Evolutionary conservation across 306 rosid genomes (phyloP), one percentile per base, ranked within the genome.

Genomic region (apple (Malus domestica)): DNA sequence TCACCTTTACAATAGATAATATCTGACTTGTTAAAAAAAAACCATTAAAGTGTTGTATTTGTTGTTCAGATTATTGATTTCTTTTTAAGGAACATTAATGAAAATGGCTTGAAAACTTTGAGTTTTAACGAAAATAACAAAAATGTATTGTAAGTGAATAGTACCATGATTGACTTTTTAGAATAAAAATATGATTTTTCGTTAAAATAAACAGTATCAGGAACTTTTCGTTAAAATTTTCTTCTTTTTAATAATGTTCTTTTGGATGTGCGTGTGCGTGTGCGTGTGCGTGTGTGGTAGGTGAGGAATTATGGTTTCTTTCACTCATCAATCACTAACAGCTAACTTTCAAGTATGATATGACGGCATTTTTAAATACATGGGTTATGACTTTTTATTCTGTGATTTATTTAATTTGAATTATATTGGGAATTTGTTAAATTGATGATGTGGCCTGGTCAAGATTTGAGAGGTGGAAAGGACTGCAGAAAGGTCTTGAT

Each of bases 311-410:
- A 19, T 79, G 44, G 82, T 89, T 89, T 79, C 94, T 86, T 91
- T 79, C 90, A 86, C 94, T 88, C 90, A 51, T 89, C 89, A 85
- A 86, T 82, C 5, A 81, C 87, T 68, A 23, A 20, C 55, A 22
- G 83, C 29, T 79, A 29, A 77, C 78, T 71, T 80, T 81, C 88
- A 83, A n/a, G 83, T 49, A 81, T 70, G 49, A 61, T 73, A 59
- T 40, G 15, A 29, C 7, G n/a, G 1, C 3, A 2, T 23, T 22
- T 23, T 22, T 58, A 2, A 5, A 68, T 71, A 19, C 45, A 19
- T 10, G 68, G 67, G 58, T 67, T 22, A 27, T 79, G 63, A 10
- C 29, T 22, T 13, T 27, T 27, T 61, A 5, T 25, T 12, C 15
- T 61, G 20, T 10, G 14, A 57, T 63, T 58, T 76, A 22, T 70